Evolutionary conservation across 352 stramenopile genomes (phyloP).

Genomic region (Phytopythium vexans): DNA sequence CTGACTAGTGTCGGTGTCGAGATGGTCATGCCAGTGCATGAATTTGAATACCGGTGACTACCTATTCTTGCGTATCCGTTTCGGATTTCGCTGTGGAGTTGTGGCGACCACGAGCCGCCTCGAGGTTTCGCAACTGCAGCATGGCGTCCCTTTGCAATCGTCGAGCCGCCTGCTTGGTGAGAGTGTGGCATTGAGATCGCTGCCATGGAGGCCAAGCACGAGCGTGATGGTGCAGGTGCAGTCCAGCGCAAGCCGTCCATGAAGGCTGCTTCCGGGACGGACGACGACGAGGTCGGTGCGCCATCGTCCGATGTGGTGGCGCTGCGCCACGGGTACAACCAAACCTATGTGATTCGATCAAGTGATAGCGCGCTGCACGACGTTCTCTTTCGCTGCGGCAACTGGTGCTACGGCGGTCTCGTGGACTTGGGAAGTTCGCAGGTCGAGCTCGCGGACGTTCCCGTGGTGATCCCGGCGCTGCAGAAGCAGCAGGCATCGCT

Average conservation of each 20-base stretch:
- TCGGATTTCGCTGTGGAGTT: too few relatives aligned
- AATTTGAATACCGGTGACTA: too few relatives aligned
- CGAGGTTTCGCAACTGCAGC: background rate
- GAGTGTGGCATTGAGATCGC: background rate
- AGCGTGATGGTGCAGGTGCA: constrained; percentile 12
- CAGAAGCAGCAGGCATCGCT: constrained; percentile 92
- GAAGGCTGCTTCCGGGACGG: constrained; percentile 22
- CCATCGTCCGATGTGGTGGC: constrained; percentile 66
- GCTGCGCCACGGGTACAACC: constrained; percentile 89
- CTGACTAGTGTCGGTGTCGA: too few relatives aligned
- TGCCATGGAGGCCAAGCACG: constrained; percentile 65
- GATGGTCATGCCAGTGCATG: too few relatives aligned
- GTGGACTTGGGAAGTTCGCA: constrained; percentile 80
- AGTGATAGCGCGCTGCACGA: constrained; percentile 73
- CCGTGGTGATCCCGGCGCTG: constrained; percentile 87
- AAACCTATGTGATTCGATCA: constrained; percentile 89
- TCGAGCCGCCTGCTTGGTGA: background rate
- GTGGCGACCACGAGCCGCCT: too few relatives aligned
- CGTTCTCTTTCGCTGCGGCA: constrained; percentile 93
- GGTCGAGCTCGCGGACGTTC: constrained; percentile 87
- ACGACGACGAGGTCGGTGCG: constrained; percentile 40
- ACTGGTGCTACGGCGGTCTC: constrained; percentile 93
- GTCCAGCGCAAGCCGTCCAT: constrained; percentile 16
- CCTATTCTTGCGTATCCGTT: too few relatives aligned
- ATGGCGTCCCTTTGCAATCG: background rate